Conservation (phyloP, 1,284 basidiomycete species). For the Porodaedalea pini region DNA sequence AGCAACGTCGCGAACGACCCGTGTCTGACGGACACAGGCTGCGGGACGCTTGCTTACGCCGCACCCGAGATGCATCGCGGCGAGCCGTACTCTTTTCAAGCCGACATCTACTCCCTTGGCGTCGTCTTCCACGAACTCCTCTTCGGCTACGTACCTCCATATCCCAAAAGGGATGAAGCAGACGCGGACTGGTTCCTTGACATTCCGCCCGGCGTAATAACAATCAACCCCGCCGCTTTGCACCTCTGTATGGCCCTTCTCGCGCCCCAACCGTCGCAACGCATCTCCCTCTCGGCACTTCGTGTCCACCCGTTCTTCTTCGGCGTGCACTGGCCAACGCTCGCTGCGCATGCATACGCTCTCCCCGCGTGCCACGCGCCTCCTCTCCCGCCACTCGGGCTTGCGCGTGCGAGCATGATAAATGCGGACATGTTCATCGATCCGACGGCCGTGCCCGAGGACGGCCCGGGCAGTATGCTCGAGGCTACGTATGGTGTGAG, state of each 20-base stretch:
- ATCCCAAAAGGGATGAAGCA: neutral
- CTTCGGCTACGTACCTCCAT: slow-evolving; percentile 35
- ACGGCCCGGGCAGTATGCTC: neutral
- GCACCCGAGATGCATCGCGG: slow-evolving; percentile 52
- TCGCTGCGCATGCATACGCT: slow-evolving; percentile 1
- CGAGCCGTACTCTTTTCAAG: slow-evolving; percentile 46
- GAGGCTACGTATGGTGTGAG: neutral
- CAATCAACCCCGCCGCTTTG: neutral
- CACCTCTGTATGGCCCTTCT: slow-evolving; percentile 3
- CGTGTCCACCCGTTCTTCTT: slow-evolving; percentile 2
- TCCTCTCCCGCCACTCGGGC: neutral
- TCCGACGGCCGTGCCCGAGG: neutral
- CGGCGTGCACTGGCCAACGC: slow-evolving; percentile 1
- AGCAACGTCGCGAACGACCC: slow-evolving; percentile 26
- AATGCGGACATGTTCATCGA: neutral
- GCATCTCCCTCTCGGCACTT: slow-evolving; percentile 3
- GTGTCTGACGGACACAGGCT: slow-evolving; percentile 11
- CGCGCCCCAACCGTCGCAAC: neutral
- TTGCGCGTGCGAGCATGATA: neutral
- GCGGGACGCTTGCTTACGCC: slow-evolving; percentile 48
- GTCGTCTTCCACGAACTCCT: slow-evolving; percentile 60
- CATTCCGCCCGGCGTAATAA: neutral
- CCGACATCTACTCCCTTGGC: slow-evolving; percentile 61
- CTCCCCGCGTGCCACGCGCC: slow-evolving; percentile 1
- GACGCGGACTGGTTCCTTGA: neutral